phyloP scores from a whole-genome alignment of 2,329 filamentous ascomycete genomes.

The Verticillium nonalfalfae region DNA sequence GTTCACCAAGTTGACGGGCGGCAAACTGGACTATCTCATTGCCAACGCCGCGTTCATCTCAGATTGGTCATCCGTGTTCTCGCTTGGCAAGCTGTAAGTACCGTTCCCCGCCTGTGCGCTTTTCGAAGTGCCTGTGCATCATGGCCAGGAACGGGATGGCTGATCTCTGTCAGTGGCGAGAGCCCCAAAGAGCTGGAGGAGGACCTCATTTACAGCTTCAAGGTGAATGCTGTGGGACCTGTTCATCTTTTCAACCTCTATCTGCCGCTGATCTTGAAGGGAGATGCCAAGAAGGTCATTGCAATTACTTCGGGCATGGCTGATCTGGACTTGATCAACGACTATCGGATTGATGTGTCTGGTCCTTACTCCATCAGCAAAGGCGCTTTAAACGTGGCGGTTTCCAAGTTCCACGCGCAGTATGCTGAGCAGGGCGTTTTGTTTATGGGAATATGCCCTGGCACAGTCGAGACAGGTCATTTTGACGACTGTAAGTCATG shows the following conservation, averaged over 20 bases:
- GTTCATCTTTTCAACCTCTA: conserved; percentile 48
- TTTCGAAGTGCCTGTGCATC: no score
- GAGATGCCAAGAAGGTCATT: conserved; percentile 47
- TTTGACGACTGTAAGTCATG: conserved; percentile 14
- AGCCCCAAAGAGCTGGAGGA: neutral
- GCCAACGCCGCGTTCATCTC: conserved; percentile 38
- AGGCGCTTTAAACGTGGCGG: conserved; percentile 42
- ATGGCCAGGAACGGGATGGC: no score
- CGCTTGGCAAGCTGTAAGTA: conserved; percentile 29
- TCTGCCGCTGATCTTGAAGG: conserved; percentile 43
- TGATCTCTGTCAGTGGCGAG: neutral
- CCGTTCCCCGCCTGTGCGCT: neutral
- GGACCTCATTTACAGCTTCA: conserved; percentile 24
- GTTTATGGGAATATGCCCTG: conserved; percentile 45
- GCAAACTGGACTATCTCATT: conserved; percentile 43
- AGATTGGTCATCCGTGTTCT: conserved; percentile 14
- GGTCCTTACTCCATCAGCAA: conserved; percentile 42
- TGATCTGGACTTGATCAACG: conserved; percentile 34
- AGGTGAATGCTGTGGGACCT: conserved; percentile 41
- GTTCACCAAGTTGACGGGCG: conserved; percentile 24
- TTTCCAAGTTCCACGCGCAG: conserved; percentile 46
- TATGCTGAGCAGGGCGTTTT: conserved; percentile 43
- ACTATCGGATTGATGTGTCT: conserved; percentile 24
- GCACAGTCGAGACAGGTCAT: conserved; percentile 37
- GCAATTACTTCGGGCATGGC: conserved; percentile 40